Evolutionary conservation across 2,329 filamentous ascomycete species (phyloP), one percentile per base, ranked within the genome.

Genomic region (Trichophyton simii): DNA sequence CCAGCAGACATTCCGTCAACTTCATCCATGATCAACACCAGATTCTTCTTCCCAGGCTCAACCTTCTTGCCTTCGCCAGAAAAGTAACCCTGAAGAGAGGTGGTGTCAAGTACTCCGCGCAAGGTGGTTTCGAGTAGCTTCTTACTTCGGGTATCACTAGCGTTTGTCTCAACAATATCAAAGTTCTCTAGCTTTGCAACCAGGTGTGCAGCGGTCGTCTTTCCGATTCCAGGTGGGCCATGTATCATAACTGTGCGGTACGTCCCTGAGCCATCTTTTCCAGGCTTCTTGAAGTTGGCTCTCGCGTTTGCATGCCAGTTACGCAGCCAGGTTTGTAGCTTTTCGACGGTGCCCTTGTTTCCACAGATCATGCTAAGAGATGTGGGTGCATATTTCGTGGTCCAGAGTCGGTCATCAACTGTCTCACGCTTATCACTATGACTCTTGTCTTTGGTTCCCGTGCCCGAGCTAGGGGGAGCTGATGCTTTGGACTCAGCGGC

Each of bases 1-100:
- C 94, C 94, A 41, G 90, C 91, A 64, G 92, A 97, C 94, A 99
- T 97, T 59, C 94, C 94, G 69, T 99, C 94, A 3, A 99, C 94
- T 75, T 99, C 94, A 68, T 99, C 94, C 94, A 99, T 97, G 75
- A 99, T 90, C 57, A 99, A 78, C 4, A 96, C 89, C 38, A 97
- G 85, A 68, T 96, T 96, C 78, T 95, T 95, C 78, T 94, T 97
- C 15, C 80, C 80, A 3, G 79, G 76, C 52, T 96, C 87, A 2
- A 96, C 85, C 62, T 86, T 82, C 74, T 94, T 89, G 25, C 88
- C 88, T 61, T 91, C 88, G 1, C 85, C 85, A 5, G 91, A 85
- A 72, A 97, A 99, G 75, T 88, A 99, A 1, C 94, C 94, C 61
- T 91, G 82, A 11, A 99, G 79, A 22, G 92, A 97, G 0, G 87